Base-by-base conservation (phyloP, 2,329 filamentous ascomycete genomes). In the Trichophyton equinum region DNA sequence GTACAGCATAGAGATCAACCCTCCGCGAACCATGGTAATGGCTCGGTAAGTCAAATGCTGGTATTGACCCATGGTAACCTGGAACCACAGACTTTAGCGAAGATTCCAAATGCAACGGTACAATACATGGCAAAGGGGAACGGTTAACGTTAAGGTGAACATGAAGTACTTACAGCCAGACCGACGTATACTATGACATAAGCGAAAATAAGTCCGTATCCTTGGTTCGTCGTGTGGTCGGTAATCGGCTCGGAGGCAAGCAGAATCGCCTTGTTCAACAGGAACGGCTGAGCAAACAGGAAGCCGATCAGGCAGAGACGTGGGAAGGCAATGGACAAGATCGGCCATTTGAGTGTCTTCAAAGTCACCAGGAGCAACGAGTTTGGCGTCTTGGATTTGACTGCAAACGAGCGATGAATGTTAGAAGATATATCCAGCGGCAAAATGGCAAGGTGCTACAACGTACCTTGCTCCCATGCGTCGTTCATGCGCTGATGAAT, bases 1-100 rank as follows among this genome's bases (percentile, higher is more conserved):
- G 65, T 79, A 83, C 1, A 84, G 76, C 64, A 82, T 69, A 0
- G 78, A 76, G n/a, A 78, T 70, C 6, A 79, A 65, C 0, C 69
- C 73, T 8, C 75, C 75, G 40, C 77, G 69, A 7, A 77, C 68
- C 70, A 77, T 75, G 8, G 75, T 76, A 27, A 76, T 73, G 9
- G 70, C 68, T 4, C 76, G 75, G 62, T 77, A 75, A 0, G 74
- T 72, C 11, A 72, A 66, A 65, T 79, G 76, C 51, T 75, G 70
- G 56, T 75, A 76, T 44, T 72, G 71, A 6, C 71, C 72, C 66
- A 74, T 75, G 7, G 70, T 68, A 11, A 76, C 59, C 74, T 76
- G 57, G 6, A 51, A 25, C 4, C 15, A 8, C 15, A 8, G 3
- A 30, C 7, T 18, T 58, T 30, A 58, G 38, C 25, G 25, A 13